phyloP scores from a whole-genome alignment of 768 basidiomycete genomes.

The Tricholoma furcatifolium region DNA sequence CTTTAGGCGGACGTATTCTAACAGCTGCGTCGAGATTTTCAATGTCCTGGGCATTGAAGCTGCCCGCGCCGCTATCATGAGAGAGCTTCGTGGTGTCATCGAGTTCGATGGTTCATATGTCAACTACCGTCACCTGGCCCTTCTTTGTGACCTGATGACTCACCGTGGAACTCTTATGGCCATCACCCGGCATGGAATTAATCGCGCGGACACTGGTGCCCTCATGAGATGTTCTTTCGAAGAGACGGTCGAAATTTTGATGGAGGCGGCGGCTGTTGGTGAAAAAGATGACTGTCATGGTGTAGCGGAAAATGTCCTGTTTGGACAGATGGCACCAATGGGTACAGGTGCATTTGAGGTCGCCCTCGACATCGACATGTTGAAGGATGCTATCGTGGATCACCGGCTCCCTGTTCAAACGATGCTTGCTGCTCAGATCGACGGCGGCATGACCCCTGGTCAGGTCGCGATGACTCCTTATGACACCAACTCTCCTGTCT shows the following conservation, averaged over 20 bases:
- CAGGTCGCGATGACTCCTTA: slow-evolving; percentile 97
- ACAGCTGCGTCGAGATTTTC: slow-evolving; percentile 95
- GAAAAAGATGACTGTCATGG: slow-evolving; percentile 99
- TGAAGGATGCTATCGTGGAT: slow-evolving; percentile 98
- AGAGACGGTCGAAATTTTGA: slow-evolving; percentile 98
- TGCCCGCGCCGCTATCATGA: slow-evolving; percentile 90
- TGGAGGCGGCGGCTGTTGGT: slow-evolving; percentile 98
- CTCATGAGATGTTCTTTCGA: slow-evolving; percentile 99
- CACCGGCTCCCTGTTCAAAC: slow-evolving; percentile 87
- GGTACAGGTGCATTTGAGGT: slow-evolving; percentile 97
- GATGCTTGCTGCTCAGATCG: slow-evolving; percentile 73
- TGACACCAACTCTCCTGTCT: slow-evolving; percentile 86
- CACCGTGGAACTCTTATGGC: slow-evolving; percentile 94
- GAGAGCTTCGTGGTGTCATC: slow-evolving; percentile 91
- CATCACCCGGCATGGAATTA: slow-evolving; percentile 99
- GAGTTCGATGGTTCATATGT: slow-evolving; percentile 99
- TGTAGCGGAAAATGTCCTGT: slow-evolving; percentile 98
- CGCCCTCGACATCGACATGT: slow-evolving; percentile 94
- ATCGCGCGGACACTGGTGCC: slow-evolving; percentile 97
- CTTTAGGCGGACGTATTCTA: slow-evolving; percentile 90
- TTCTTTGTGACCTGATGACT: slow-evolving; percentile 99
- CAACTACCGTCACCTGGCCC: slow-evolving; percentile 94
- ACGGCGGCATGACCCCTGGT: slow-evolving; percentile 89
- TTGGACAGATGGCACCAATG: slow-evolving; percentile 99
- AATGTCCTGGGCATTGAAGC: slow-evolving; percentile 96